Evolutionary conservation across 2,329 filamentous ascomycete genomes (phyloP).

Genomic region (Achaetomium macrosporum): DNA sequence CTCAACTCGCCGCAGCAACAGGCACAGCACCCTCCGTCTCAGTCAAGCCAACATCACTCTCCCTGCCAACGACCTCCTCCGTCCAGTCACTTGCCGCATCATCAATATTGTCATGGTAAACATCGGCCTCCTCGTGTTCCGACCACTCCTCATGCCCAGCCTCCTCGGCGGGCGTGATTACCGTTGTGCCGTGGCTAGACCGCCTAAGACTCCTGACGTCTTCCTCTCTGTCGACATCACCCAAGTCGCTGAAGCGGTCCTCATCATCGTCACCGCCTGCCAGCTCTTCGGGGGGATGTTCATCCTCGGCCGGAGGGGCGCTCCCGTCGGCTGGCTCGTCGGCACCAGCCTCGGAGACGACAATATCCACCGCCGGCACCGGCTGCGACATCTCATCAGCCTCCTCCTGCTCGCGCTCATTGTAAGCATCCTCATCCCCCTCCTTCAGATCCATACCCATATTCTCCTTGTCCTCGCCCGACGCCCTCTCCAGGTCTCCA

Average conservation of each 20-base stretch:
- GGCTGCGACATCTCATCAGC: not conserved
- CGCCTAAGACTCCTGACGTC: constrained; percentile 50
- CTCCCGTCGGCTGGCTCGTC: not conserved
- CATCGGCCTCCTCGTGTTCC: constrained; percentile 26
- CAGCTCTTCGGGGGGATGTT: constrained; percentile 6
- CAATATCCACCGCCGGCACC: constrained; percentile 9
- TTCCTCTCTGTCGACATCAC: constrained; percentile 27
- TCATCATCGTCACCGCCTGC: not conserved
- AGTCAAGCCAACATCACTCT: constrained; percentile 12
- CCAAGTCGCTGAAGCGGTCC: constrained; percentile 12
- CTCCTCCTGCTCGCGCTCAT: constrained; percentile 1
- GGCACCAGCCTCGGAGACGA: not conserved
- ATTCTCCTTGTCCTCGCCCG: constrained; percentile 35
- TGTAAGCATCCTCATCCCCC: constrained; percentile 46
- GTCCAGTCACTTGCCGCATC: constrained; percentile 45
- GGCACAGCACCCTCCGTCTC: not conserved
- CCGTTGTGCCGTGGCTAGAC: constrained; percentile 43
- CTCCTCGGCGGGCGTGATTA: constrained; percentile 34
- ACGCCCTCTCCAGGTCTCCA: constrained; percentile 54
- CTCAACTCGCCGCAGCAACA: constrained; percentile 7
- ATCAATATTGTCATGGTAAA: constrained; percentile 29
- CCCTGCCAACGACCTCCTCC: constrained; percentile 31
- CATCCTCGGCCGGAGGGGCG: not conserved
- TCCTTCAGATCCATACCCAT: constrained; percentile 43
- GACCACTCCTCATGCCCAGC: constrained; percentile 22